phyloP scores from a whole-genome alignment of 768 basidiomycete species.

The Pleurotus giganteus region DNA sequence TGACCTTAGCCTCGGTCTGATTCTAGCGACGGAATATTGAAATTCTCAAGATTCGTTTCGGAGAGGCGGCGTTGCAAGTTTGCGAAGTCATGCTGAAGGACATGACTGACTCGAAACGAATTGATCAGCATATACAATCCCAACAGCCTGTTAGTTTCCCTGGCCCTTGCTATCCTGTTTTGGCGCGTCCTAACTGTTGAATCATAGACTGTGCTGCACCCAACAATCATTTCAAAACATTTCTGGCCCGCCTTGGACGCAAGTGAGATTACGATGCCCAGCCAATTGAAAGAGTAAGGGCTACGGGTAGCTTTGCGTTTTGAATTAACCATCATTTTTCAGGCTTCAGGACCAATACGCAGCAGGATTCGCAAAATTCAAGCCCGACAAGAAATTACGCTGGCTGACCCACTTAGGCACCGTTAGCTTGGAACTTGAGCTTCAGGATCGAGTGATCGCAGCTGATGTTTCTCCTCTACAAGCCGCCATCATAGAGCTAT shows the following conservation, averaged over 20 bases:
- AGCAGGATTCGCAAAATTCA: slow-evolving; percentile 74
- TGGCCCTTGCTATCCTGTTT: neutral
- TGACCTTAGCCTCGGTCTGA: neutral
- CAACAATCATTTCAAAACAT: slow-evolving; percentile 87
- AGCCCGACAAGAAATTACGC: slow-evolving; percentile 87
- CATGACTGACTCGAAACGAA: slow-evolving; percentile 91
- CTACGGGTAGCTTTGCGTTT: no score
- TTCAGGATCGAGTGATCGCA: slow-evolving; percentile 76
- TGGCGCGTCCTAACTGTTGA: neutral
- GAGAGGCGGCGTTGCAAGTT: slow-evolving; percentile 87
- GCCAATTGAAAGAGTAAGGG: slow-evolving; percentile 76
- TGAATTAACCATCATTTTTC: slow-evolving; percentile 3
- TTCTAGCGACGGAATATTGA: slow-evolving; percentile 85
- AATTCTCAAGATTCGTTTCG: slow-evolving; percentile 93
- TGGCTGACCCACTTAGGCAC: slow-evolving; percentile 92
- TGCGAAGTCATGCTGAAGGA: slow-evolving; percentile 99
- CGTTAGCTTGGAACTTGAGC: slow-evolving; percentile 74
- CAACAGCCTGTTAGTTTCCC: slow-evolving; percentile 54
- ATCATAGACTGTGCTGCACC: slow-evolving; percentile 69
- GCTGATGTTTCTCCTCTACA: slow-evolving; percentile 84
- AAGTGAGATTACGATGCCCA: slow-evolving; percentile 75
- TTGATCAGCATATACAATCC: slow-evolving; percentile 83
- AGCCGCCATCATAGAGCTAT: slow-evolving; percentile 87
- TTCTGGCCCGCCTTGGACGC: slow-evolving; percentile 92
- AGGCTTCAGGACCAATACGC: slow-evolving; percentile 80